Evolutionary conservation across 495 filamentous ascomycete genomes (phyloP), one percentile per base, ranked within the genome.

Genomic region (Penicillium herquei): DNA sequence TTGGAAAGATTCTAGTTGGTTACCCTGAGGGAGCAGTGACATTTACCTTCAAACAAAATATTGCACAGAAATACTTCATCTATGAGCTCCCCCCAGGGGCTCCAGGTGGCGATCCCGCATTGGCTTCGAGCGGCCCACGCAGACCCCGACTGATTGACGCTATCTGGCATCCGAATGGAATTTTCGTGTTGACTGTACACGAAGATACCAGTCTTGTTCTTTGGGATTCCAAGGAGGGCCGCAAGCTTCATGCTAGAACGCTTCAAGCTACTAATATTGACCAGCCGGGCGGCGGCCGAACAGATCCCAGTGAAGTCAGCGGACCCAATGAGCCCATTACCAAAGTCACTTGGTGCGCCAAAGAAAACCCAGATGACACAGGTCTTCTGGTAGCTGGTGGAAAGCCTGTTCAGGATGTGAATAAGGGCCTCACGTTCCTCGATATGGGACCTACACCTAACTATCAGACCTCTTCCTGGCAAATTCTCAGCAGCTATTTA

Each of bases 121-220:
- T 81, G 16, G 70, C 78, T 14, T 55, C 67, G 16, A 77, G 72
- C 30, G 80, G 73, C 11, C 59, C 77, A 53, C 80, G 90, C 51
- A 86, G 73, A 54, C 93, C 93, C 9, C 79, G 76, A 47, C 69
- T 98, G 55, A 88, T 81, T 1, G 86, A 91, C 52, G 92, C 88
- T 0, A 62, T 91, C 35, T 98, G 94, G 94, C 94, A 98, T 73
- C 94, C 94, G 1, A 95, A 92, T 26, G 94, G 94, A 0, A 94
- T 89, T 0, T 98, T 98, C 62, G 71, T 97, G 39, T 67, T 92
- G 50, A 96, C 90, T 0, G 87, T 87, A 10, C 87, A 98, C 62
- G 92, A 97, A 57, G 93, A 98, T 66, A 86, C 86, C 3, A 93
- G 87, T 55, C 65, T 98, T 33, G 94, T 93, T 0, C 84, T 98